phyloP scores from a whole-genome alignment of 2,329 filamentous ascomycete species.

The Fulvia fulva region DNA sequence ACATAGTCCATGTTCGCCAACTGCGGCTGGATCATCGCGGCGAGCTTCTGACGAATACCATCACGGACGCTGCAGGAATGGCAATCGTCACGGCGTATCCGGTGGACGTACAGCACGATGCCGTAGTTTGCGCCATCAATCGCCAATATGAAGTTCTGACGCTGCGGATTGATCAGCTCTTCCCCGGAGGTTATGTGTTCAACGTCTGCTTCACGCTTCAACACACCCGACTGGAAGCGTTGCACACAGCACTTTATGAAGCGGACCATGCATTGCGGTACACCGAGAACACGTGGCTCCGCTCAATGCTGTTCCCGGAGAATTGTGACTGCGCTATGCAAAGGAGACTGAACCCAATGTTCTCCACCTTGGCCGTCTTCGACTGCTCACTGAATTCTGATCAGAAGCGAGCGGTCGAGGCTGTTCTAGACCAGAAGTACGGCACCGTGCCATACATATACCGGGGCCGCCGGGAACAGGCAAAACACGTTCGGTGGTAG shows the following conservation, averaged over 20 bases:
- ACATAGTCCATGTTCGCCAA: conserved; percentile 24
- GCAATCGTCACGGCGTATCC: not conserved
- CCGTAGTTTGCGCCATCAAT: conserved; percentile 25
- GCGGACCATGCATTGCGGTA: conserved; percentile 6
- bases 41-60: not conserved
- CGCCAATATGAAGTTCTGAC: conserved; percentile 19
- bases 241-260: conserved; percentile 10
- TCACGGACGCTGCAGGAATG: not conserved
- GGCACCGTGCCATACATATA: conserved; percentile 47
- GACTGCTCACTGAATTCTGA: conserved; percentile 47
- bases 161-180: conserved; percentile 18
- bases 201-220: conserved; percentile 24
- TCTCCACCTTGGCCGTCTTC: conserved; percentile 35
- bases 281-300: conserved; percentile 28
- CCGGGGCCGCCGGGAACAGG: conserved; percentile 51
- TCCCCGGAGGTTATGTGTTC: conserved; percentile 16
- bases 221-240: conserved; percentile 10
- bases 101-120: conserved; percentile 13
- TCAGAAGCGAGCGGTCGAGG: conserved; percentile 45
- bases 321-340: conserved; percentile 38
- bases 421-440: conserved; percentile 39
- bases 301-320: conserved; percentile 44
- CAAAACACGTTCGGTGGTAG: conserved; percentile 50
- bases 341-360: conserved; percentile 35
- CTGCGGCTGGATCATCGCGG: conserved; percentile 17